Percentiles rank a stretch among this genome's conserved stretches.
Conservation (phyloP, 2,329 filamentous ascomycete genomes). For the Sporothrix curviconia region DNA sequence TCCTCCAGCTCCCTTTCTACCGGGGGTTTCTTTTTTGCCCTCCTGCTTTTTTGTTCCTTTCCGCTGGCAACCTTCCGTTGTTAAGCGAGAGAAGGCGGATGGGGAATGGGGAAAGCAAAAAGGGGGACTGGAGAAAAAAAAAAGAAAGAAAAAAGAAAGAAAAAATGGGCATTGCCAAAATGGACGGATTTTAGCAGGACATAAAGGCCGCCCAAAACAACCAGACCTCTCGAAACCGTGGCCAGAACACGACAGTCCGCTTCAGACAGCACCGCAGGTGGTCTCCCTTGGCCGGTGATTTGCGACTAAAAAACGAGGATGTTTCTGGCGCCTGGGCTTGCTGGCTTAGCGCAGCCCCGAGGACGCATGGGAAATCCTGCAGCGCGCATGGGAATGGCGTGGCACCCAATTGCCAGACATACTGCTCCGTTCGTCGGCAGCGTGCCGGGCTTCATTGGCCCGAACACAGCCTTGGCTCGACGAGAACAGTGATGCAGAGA, state of each 20-base stretch:
- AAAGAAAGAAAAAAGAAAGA: background rate
- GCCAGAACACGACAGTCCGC: too few relatives aligned
- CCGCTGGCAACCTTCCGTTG: background rate
- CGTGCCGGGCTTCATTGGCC: constrained; percentile 8
- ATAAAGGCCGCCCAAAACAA: background rate
- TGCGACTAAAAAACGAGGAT: background rate
- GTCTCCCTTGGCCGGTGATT: background rate
- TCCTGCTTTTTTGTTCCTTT: background rate
- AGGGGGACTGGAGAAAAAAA: background rate
- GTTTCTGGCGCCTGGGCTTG: background rate
- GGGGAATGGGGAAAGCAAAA: constrained; percentile 3
- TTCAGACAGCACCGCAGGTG: too few relatives aligned
- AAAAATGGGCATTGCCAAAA: background rate
- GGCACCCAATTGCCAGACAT: too few relatives aligned
- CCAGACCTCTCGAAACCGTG: background rate
- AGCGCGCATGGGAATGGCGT: too few relatives aligned
- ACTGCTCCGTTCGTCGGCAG: constrained; percentile 11
- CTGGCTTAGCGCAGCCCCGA: background rate
- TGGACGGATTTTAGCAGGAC: constrained; percentile 1
- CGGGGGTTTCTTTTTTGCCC: background rate
- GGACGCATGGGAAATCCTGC: background rate
- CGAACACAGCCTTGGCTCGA: background rate
- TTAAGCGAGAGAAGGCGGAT: background rate
- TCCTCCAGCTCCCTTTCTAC: background rate
- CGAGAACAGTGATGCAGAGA: background rate